phyloP scores from a whole-genome alignment of 805 yeast species.

The Spathaspora boniae region DNA sequence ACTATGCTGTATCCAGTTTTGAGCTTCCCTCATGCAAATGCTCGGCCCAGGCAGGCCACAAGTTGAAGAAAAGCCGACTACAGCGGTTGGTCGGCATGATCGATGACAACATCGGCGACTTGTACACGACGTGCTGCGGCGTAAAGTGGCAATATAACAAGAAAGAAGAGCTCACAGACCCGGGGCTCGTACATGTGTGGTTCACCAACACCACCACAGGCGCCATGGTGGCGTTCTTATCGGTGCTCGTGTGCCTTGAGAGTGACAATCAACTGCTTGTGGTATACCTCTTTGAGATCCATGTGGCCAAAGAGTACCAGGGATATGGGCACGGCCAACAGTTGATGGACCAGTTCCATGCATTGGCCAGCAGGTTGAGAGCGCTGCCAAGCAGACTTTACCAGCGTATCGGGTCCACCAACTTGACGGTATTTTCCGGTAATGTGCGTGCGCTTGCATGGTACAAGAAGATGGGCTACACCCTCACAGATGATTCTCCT shows the following conservation, averaged over 20 bases:
- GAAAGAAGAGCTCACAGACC: slow-evolving; percentile 43
- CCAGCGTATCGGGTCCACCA: slow-evolving; percentile 20
- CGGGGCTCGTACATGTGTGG: slow-evolving; percentile 44
- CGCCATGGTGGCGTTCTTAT: slow-evolving; percentile 41
- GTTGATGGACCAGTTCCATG: slow-evolving; percentile 36
- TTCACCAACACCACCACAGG: slow-evolving; percentile 15
- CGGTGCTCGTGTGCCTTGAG: slow-evolving; percentile 44
- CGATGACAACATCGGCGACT: slow-evolving; percentile 23
- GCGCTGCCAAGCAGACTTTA: slow-evolving; percentile 2
- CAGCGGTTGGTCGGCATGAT: slow-evolving; percentile 20
- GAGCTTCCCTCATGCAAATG: slow-evolving; percentile 1
- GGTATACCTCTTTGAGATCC: slow-evolving; percentile 58
- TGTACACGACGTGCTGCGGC: slow-evolving; percentile 30
- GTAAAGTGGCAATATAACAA: slow-evolving; percentile 41
- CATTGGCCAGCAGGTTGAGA: slow-evolving; percentile 18
- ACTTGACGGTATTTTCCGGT: slow-evolving; percentile 50
- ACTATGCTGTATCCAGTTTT: slow-evolving; percentile 1
- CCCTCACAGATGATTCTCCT: slow-evolving; percentile 40
- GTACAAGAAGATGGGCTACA: slow-evolving; percentile 42
- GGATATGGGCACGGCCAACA: slow-evolving; percentile 33
- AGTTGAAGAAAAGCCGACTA: slow-evolving; percentile 3
- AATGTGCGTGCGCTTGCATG: slow-evolving; percentile 42
- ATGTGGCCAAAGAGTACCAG: slow-evolving; percentile 36
- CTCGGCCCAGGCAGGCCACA: slow-evolving; percentile 7
- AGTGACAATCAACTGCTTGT: slow-evolving; percentile 25